These are phyloP conservation scores for Penicillium freii DNA, from an alignment of 2,329 filamentous ascomycete genomes.

Conservation along the genomic window DNA sequence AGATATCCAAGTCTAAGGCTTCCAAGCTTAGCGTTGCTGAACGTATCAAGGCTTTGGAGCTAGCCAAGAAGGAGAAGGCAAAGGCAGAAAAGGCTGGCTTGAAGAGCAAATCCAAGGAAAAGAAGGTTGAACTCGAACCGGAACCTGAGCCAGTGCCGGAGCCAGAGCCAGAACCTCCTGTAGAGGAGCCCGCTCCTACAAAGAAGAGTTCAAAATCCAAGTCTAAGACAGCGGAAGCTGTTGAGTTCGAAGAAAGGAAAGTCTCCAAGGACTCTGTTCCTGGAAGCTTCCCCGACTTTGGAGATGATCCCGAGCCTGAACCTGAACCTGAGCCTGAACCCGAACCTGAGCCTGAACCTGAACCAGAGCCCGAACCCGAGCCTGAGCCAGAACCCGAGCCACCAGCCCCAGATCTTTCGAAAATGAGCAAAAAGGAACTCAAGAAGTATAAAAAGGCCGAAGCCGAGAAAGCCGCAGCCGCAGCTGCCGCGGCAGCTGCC, in stretches of 20 bases:
- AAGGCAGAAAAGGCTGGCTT: conserved; percentile 39
- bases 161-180: conserved; percentile 22
- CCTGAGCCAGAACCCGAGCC: conserved; percentile 17
- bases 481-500: conserved; percentile 17
- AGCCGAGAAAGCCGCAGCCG: conserved; percentile 30
- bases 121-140: conserved; percentile 21
- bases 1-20: conserved; percentile 44
- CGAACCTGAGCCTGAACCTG: conserved; percentile 38
- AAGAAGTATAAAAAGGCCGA: conserved; percentile 32
- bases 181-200: conserved; percentile 39
- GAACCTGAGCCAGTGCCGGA: conserved; percentile 23
- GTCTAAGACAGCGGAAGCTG: conserved; percentile 21
- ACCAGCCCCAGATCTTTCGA: conserved; percentile 25
- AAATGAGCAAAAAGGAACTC: conserved; percentile 28
- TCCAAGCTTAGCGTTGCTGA: conserved; percentile 52
- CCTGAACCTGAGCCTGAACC: conserved; percentile 28
- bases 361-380: conserved; percentile 25
- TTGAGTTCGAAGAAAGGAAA: conserved; percentile 33
- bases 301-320: conserved; percentile 29
- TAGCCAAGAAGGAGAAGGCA: conserved; percentile 39
- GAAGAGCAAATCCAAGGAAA: conserved; percentile 33
- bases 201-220: conserved; percentile 34
- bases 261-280: conserved; percentile 48
- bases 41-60: conserved; percentile 51
- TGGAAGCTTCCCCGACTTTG: conserved; percentile 54